Conservation (phyloP, 192 early-diverging fungal genomes). For the Diversispora eburnea region DNA sequence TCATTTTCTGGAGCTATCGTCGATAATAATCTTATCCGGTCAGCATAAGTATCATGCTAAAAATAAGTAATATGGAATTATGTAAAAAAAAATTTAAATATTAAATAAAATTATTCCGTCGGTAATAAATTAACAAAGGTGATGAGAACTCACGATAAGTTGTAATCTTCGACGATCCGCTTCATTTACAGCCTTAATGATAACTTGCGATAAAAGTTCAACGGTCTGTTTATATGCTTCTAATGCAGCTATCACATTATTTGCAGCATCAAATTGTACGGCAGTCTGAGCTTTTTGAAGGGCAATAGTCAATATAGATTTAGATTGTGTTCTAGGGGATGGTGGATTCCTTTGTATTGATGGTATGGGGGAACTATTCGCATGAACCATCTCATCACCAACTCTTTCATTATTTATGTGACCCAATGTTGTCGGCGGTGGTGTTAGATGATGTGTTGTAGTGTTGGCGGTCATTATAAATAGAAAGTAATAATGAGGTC, state of each 20-base stretch:
- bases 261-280: conserved; percentile 24
- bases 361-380: background rate
- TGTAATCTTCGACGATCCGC: conserved; percentile 27
- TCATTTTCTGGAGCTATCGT: conserved; percentile 11
- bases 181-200: conserved; percentile 27
- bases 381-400: background rate
- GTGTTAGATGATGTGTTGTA: conserved; percentile 20
- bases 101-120: background rate
- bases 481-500: background rate
- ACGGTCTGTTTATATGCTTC: conserved; percentile 27
- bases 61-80: background rate
- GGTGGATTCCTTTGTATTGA: conserved; percentile 16
- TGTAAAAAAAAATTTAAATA: background rate
- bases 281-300: conserved; percentile 29
- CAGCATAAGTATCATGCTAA: conserved; percentile 28
- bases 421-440: background rate
- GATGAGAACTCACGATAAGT: conserved; percentile 25
- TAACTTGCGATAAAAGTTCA: conserved; percentile 25
- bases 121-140: background rate
- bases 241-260: conserved; percentile 26
- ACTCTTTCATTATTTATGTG: conserved; percentile 5
- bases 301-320: conserved; percentile 30
- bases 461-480: conserved; percentile 1
- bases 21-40: conserved; percentile 29
- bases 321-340: conserved; percentile 28